A percentile compares a stretch with the other conserved stretches of the same genome.
These are phyloP conservation scores for Farysia itapuensis DNA, from an alignment of 1,284 basidiomycete species.

Conservation along the genomic window DNA sequence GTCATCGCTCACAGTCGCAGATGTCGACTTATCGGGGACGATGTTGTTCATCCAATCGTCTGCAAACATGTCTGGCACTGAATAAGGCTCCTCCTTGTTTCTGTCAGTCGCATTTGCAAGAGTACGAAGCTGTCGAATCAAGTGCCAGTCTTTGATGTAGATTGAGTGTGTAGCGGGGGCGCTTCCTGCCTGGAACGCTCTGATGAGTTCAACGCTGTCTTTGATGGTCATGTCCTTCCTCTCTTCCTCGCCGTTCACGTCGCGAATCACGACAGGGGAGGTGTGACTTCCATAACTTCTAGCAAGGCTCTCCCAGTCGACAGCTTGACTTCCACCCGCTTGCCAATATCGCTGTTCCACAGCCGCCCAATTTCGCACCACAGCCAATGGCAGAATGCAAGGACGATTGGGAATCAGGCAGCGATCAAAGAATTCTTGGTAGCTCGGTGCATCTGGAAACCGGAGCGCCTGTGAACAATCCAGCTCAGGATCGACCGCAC, in stretches of 20 bases:
- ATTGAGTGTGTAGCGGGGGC: slow-evolving; percentile 33
- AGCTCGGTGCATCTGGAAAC: no score
- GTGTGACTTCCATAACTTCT: slow-evolving; percentile 20
- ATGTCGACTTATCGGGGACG: neutral
- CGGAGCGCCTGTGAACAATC: no score
- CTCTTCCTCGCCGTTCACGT: slow-evolving; percentile 2
- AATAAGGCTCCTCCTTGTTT: slow-evolving; percentile 61
- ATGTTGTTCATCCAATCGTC: slow-evolving; percentile 64
- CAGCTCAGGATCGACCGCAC: no score
- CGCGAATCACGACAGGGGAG: slow-evolving; percentile 25
- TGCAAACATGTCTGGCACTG: slow-evolving; percentile 62
- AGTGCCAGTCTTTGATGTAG: slow-evolving; percentile 68
- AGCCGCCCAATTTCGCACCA: slow-evolving; percentile 17
- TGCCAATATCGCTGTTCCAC: neutral
- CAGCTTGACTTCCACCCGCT: neutral
- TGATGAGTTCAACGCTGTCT: slow-evolving; percentile 23
- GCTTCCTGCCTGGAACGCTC: neutral
- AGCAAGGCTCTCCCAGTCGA: slow-evolving; percentile 23
- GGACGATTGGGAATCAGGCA: slow-evolving; percentile 37
- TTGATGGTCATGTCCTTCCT: slow-evolving; percentile 23
- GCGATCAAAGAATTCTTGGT: slow-evolving; percentile 25
- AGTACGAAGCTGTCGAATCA: slow-evolving; percentile 57
- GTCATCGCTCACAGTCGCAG: slow-evolving; percentile 29
- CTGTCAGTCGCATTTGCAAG: no score
- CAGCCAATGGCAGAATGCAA: slow-evolving; percentile 26